Percentiles rank a stretch among this genome's conserved stretches.
Evolutionary conservation across 306 rosid genomes (phyloP).

Genomic region (Coriaria nepalensis): DNA sequence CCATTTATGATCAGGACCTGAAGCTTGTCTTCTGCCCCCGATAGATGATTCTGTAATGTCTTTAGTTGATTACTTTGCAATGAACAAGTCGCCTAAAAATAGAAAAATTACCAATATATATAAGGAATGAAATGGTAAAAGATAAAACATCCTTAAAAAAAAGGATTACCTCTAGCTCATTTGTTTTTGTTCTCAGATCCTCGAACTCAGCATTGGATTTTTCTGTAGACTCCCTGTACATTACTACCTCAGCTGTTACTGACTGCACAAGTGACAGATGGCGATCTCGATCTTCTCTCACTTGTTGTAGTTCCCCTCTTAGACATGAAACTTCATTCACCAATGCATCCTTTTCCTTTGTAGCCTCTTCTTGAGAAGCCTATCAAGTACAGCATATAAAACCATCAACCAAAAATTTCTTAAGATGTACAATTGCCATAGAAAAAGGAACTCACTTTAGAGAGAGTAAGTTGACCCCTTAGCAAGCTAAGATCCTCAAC

Average conservation of each 20-base stretch:
- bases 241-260: conserved; percentile 44
- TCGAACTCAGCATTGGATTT: conserved; percentile 44
- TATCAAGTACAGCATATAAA: conserved; percentile 5
- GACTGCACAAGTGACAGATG: conserved; percentile 46
- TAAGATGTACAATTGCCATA: conserved; percentile 4
- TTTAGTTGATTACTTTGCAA: conserved; percentile 47
- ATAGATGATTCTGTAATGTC: conserved; percentile 43
- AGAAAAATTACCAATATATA: background rate
- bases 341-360: conserved; percentile 74
- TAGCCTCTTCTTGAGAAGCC: conserved; percentile 91
- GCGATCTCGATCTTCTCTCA: conserved; percentile 62
- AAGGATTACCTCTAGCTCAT: conserved; percentile 57
- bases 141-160: conserved; percentile 1
- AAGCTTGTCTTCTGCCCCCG: conserved; percentile 49
- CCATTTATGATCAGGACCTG: conserved; percentile 41
- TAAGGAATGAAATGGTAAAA: conserved; percentile 3
- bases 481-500: conserved; percentile 63
- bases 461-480: conserved; percentile 73
- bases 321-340: conserved; percentile 52
- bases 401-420: background rate
- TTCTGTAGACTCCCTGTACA: conserved; percentile 51
- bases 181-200: conserved; percentile 36
- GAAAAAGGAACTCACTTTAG: conserved; percentile 49
- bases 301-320: conserved; percentile 63
- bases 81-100: conserved; percentile 53